A percentile compares a stretch with the other conserved stretches of the same genome.
phyloP scores from a whole-genome alignment of 495 filamentous ascomycete genomes.

The Apiosordaria backusii region DNA sequence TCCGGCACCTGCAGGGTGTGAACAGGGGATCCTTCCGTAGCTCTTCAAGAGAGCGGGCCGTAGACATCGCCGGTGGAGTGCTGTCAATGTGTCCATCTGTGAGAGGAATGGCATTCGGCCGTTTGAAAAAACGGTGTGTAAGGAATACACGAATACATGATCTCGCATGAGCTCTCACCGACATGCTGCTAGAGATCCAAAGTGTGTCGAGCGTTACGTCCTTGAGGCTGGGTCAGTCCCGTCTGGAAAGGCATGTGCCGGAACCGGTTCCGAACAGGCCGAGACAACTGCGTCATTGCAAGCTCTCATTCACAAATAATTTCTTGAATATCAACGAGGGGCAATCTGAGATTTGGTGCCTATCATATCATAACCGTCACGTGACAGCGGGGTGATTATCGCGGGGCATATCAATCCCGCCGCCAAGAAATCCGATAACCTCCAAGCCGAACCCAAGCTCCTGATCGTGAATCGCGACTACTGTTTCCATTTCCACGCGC shows the following conservation, averaged over 20 bases:
- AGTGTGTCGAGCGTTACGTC: neutral
- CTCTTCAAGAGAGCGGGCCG: neutral
- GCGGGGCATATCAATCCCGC: neutral
- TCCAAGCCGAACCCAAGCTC: neutral
- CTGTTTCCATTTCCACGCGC: neutral
- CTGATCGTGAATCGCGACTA: neutral
- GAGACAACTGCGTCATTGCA: neutral
- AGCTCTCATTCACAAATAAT: no score
- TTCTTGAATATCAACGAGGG: neutral
- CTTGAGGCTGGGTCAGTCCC: neutral
- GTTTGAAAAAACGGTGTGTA: neutral
- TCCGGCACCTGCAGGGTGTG: neutral
- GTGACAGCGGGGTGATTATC: neutral
- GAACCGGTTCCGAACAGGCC: neutral
- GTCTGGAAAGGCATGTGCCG: neutral
- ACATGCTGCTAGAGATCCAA: neutral
- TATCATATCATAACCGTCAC: neutral
- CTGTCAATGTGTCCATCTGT: neutral
- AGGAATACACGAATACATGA: neutral
- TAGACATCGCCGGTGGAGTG: neutral
- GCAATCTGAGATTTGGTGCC: neutral
- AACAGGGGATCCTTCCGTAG: neutral
- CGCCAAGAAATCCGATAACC: constrained; percentile 1
- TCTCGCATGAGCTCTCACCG: neutral
- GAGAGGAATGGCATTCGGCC: neutral